Base-by-base conservation (phyloP, 768 basidiomycete genomes). In the Gautieria morchelliformis region DNA sequence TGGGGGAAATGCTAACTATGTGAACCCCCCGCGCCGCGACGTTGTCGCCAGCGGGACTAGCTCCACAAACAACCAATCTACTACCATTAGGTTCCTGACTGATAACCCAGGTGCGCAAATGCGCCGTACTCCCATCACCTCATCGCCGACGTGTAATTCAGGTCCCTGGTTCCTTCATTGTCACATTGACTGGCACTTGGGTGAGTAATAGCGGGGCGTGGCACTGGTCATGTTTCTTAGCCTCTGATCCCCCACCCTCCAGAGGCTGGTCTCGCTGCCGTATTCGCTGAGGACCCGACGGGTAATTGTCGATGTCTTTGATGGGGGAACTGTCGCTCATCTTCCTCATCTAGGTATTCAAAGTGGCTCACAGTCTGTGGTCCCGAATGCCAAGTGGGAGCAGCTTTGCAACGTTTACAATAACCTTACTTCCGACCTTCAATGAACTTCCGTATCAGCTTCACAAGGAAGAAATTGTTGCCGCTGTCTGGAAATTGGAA, bases 161-260 rank as follows among this genome's bases (percentile, higher is more conserved):
- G 79, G 80, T 1, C 76, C 78, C 4, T 80, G 78, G 78, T 69
- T 77, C 51, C 58, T 79, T 27, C 78, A 79, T 60, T 80, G 78
- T 53, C 75, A 77, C 58, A 74, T 76, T 51, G 71, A 73, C 45
- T 75, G 69, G 69, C 74, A 76, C 62, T 61, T 76, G 39, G 68
- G 56, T 57, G 30, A 17, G 56, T 19, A 45, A 3, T 5, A 14
- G 10, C 4, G 35, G 3, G 27, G 27, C 27, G 5, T 27, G 27
- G 5, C 27, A 27, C 27, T 3, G 27, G n/a, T n/a, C n/a, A n/a
- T n/a, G n/a, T n/a, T n/a, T n/a, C 27, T 27, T 5, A 27, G 27
- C 5, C 17, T 15, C 4, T 9, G 33, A 12, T 49, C 15, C 17
- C 5, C 30, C 10, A 30, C 19, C 37, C 1, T 39, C 0, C 22